Evolutionary conservation across 1,284 basidiomycete species (phyloP).

Genomic region (Tylopilus sp.): DNA sequence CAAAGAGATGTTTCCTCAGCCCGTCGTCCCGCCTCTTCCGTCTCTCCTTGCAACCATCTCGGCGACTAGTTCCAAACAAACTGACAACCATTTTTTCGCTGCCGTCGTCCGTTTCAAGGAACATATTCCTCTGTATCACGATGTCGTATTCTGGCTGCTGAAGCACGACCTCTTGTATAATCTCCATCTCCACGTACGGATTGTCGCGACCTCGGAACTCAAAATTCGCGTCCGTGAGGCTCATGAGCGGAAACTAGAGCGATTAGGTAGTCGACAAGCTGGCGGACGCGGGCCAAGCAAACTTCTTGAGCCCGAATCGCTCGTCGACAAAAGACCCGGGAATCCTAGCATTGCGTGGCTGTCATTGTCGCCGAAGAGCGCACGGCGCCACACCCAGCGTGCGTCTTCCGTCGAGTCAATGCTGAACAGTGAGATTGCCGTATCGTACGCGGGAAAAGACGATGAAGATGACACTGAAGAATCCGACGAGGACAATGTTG

Average conservation of each 20-base stretch:
- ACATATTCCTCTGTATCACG: constrained; percentile 65
- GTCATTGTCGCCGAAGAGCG: constrained; percentile 50
- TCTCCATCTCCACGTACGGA: constrained; percentile 79
- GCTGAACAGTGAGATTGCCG: constrained; percentile 37
- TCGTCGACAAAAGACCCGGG: constrained; percentile 21
- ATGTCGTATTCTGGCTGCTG: constrained; percentile 90
- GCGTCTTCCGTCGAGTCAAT: constrained; percentile 43
- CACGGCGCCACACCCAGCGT: constrained; percentile 41
- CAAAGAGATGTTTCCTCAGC: constrained; percentile 57
- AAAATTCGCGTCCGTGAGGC: constrained; percentile 59
- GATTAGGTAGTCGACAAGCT: constrained; percentile 28
- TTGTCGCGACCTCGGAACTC: constrained; percentile 73
- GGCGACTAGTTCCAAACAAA: constrained; percentile 54
- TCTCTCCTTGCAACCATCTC: constrained; percentile 71
- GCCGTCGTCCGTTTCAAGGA: constrained; percentile 66
- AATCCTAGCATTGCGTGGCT: constrained; percentile 36
- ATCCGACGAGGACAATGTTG: constrained; percentile 38
- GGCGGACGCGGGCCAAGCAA: constrained; percentile 24
- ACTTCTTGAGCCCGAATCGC: constrained; percentile 22
- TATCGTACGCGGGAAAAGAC: constrained; percentile 25
- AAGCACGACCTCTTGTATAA: constrained; percentile 82
- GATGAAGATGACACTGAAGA: constrained; percentile 35
- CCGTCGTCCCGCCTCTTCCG: constrained; percentile 66
- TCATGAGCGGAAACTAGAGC: constrained; percentile 42
- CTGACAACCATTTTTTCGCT: constrained; percentile 70